These are phyloP conservation scores for Fraxinus latifolia DNA, from an alignment of 305 asterid species.

Conservation along the genomic window DNA sequence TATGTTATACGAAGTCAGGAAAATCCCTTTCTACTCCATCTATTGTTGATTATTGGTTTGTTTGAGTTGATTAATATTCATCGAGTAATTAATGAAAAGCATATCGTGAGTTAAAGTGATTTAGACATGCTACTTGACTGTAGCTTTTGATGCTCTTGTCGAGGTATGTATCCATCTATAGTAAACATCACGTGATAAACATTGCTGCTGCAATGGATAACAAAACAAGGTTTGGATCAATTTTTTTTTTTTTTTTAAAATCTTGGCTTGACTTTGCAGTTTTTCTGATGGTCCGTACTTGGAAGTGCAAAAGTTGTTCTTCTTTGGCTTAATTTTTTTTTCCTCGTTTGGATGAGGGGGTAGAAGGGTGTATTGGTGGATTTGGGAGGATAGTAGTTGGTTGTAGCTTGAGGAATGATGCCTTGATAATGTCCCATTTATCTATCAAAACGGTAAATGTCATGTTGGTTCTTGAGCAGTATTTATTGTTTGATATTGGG, in stretches of 20 bases:
- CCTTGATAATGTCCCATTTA: neutral
- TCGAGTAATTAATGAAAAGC: neutral
- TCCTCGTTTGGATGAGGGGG: neutral
- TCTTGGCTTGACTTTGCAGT: neutral
- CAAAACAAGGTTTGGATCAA: neutral
- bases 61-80: neutral
- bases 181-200: neutral
- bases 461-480: neutral
- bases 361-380: neutral
- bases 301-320: neutral
- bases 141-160: neutral
- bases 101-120: neutral
- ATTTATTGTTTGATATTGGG: neutral
- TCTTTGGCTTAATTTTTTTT: neutral
- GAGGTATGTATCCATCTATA: neutral
- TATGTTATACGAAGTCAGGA: neutral
- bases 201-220: neutral
- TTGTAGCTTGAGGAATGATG: neutral
- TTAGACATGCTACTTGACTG: neutral
- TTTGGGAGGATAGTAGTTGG: neutral
- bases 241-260: neutral
- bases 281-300: neutral
- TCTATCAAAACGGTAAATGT: neutral
- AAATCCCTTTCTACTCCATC: neutral
- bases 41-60: constrained; percentile 2